Conservation (phyloP, 345 rosid genomes). For the Turritis glabra region DNA sequence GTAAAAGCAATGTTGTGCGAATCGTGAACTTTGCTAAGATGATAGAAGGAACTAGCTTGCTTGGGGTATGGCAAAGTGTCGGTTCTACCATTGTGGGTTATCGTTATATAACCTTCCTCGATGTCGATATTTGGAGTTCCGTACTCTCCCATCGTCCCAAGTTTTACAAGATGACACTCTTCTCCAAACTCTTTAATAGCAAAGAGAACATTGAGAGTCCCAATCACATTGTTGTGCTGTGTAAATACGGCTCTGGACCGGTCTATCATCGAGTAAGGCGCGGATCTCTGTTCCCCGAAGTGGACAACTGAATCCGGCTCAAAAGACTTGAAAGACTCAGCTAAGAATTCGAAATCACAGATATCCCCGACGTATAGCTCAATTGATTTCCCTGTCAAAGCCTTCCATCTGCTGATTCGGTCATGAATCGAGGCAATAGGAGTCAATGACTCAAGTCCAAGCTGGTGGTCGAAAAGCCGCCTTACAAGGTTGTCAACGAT, state of each 20-base stretch:
- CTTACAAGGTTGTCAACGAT: conserved; percentile 84
- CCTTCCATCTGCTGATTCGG: conserved; percentile 82
- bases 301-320: conserved; percentile 95
- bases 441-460: conserved; percentile 86
- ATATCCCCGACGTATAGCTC: conserved; percentile 84
- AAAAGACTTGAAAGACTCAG: conserved; percentile 77
- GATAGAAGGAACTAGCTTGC: conserved; percentile 99
- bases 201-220: conserved; percentile 91
- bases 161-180: conserved; percentile 91
- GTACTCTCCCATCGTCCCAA: conserved; percentile 98
- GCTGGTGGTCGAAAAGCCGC: conserved; percentile 90
- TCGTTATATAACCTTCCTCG: conserved; percentile 94
- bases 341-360: conserved; percentile 90
- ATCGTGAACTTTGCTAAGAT: conserved; percentile 97
- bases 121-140: conserved; percentile 99
- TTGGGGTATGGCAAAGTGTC: conserved; percentile 96
- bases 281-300: conserved; percentile 94
- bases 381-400: conserved; percentile 77
- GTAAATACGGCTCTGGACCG: conserved; percentile 88
- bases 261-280: conserved; percentile 98
- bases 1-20: conserved; percentile 96
- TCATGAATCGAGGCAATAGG: conserved; percentile 85
- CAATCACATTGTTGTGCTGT: conserved; percentile 92
- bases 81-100: conserved; percentile 88
- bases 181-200: conserved; percentile 90